A percentile compares a stretch with the other conserved stretches of the same genome.
These are phyloP conservation scores for Candida mesenterica DNA, from an alignment of 1,139 yeast genomes.

Conservation along the genomic window DNA sequence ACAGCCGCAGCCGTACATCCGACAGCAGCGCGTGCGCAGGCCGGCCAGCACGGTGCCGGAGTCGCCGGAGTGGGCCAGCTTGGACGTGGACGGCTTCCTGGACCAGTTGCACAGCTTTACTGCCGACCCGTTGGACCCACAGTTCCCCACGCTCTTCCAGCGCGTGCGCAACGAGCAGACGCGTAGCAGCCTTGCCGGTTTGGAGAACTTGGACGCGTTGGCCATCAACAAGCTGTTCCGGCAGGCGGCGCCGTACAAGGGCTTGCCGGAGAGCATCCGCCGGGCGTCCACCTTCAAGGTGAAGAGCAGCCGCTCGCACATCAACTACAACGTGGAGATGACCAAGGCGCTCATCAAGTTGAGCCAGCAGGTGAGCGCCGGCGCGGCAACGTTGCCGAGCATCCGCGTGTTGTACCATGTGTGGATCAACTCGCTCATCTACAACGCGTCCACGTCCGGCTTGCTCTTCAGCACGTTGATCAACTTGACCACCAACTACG, in stretches of 20 bases:
- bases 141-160: no score
- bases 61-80: background rate
- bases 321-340: constrained; percentile 17
- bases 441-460: constrained; percentile 21
- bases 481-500: constrained; percentile 41
- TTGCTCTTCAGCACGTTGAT: constrained; percentile 40
- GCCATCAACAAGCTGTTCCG: no score
- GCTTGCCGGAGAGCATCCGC: constrained; percentile 10
- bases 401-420: constrained; percentile 32
- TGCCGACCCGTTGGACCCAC: no score
- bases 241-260: background rate
- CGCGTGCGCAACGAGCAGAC: no score
- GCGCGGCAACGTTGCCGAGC: constrained; percentile 28
- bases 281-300: constrained; percentile 3
- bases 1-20: background rate
- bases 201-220: background rate
- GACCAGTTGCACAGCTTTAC: no score
- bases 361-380: constrained; percentile 15
- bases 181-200: no score
- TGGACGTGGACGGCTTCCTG: background rate
- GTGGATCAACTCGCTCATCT: constrained; percentile 38
- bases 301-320: constrained; percentile 4
- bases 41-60: background rate
- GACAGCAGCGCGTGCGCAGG: background rate
- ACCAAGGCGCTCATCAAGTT: constrained; percentile 1